A percentile compares a stretch with the other conserved stretches of the same genome.
Evolutionary conservation across 768 basidiomycete species (phyloP).

Genomic region (Lepiota brunneoincarnata): DNA sequence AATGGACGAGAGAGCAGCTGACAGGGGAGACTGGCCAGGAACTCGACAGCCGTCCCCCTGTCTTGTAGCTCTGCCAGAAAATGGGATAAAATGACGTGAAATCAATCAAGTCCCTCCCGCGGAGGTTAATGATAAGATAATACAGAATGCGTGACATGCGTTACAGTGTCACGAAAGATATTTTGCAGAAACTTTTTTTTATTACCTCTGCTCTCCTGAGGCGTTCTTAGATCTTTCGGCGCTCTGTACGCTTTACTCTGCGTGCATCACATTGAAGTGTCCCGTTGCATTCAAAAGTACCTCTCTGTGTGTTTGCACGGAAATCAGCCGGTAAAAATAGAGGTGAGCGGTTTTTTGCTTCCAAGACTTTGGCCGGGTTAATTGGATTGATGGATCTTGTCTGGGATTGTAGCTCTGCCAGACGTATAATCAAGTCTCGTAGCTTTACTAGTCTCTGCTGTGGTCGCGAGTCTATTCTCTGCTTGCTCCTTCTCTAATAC

Average conservation of each 20-base stretch:
- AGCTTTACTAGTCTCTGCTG: too few relatives aligned
- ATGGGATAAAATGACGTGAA: too few relatives aligned
- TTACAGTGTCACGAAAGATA: background rate
- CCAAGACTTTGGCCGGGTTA: background rate
- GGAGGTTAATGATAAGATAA: background rate
- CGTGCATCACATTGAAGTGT: background rate
- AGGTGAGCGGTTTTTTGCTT: background rate
- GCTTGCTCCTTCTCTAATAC: background rate
- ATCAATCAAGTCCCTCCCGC: too few relatives aligned
- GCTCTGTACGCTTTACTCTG: background rate
- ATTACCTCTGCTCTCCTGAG: background rate
- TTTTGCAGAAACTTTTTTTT: background rate
- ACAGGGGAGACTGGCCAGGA: too few relatives aligned
- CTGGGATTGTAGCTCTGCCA: too few relatives aligned
- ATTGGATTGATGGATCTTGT: too few relatives aligned
- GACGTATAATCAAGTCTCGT: too few relatives aligned
- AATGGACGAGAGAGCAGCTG: too few relatives aligned
- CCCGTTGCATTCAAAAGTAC: background rate
- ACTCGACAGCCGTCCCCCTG: too few relatives aligned
- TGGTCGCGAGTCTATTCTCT: too few relatives aligned
- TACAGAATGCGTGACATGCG: background rate
- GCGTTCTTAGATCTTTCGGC: background rate
- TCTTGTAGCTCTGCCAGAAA: too few relatives aligned
- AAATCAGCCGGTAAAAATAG: background rate
- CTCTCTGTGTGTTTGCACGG: background rate